A percentile compares a stretch with the other conserved stretches of the same genome.
These are phyloP conservation scores for Sclerotinia borealis DNA, from an alignment of 2,329 filamentous ascomycete genomes.

Conservation along the genomic window DNA sequence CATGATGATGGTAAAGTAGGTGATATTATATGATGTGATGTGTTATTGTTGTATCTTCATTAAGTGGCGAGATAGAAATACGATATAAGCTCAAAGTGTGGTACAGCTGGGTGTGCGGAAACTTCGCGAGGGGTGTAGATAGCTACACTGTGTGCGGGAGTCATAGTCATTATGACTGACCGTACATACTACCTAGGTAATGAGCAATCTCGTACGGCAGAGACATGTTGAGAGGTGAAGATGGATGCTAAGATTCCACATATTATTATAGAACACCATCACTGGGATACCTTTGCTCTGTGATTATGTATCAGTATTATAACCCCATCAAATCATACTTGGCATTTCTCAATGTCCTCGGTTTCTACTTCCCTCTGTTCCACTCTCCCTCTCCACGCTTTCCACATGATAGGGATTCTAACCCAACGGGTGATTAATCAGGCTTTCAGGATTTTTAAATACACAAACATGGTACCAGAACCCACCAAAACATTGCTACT, in stretches of 20 bases:
- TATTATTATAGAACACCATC: neutral
- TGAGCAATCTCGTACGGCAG: neutral
- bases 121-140: neutral
- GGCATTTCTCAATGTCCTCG: neutral
- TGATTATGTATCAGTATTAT: neutral
- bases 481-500: conserved; percentile 45
- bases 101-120: too few relatives aligned
- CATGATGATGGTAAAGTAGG: neutral
- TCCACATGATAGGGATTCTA: conserved; percentile 39
- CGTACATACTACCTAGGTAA: neutral
- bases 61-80: too few relatives aligned
- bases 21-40: neutral
- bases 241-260: neutral
- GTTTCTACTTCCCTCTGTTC: neutral
- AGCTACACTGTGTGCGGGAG: neutral
- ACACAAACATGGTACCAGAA: conserved; percentile 63
- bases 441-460: conserved; percentile 60
- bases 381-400: conserved; percentile 11
- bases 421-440: conserved; percentile 62
- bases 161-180: neutral
- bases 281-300: too few relatives aligned
- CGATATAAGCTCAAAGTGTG: too few relatives aligned
- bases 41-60: neutral
- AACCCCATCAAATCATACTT: neutral
- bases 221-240: neutral